Percentiles rank a stretch among this genome's conserved stretches.
These are phyloP conservation scores for Pilasporangium apinafurcum DNA, from an alignment of 352 stramenopile genomes.

Conservation along the genomic window DNA sequence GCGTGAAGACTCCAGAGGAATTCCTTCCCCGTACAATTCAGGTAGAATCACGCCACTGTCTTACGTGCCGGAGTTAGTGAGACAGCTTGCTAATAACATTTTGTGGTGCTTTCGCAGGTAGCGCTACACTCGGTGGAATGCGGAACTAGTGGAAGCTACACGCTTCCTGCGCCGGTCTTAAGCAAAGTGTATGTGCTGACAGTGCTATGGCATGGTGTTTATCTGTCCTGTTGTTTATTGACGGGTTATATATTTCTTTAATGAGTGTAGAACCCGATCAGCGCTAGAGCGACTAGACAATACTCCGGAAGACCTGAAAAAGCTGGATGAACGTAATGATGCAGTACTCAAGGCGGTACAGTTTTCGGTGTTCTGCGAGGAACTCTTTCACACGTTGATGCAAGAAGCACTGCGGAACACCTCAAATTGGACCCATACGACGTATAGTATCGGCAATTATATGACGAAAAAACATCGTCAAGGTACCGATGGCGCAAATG, in stretches of 20 bases:
- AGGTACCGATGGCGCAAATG: slow-evolving; percentile 28
- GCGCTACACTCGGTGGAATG: slow-evolving; percentile 27
- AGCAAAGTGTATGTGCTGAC: slow-evolving; percentile 30
- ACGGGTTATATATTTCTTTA: background rate
- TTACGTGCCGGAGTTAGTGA: background rate
- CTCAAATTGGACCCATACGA: slow-evolving; percentile 61
- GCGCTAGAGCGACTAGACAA: slow-evolving; percentile 55
- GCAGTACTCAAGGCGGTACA: slow-evolving; percentile 73
- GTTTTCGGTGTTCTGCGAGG: slow-evolving; percentile 85
- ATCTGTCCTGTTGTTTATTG: background rate
- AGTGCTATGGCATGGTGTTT: background rate
- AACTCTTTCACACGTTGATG: slow-evolving; percentile 82
- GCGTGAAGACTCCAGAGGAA: slow-evolving; percentile 70
- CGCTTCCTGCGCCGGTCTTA: slow-evolving; percentile 28
- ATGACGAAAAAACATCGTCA: slow-evolving; percentile 33
- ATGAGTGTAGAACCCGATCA: slow-evolving; percentile 30
- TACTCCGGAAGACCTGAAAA: slow-evolving; percentile 50
- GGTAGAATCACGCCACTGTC: slow-evolving; percentile 12
- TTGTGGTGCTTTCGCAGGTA: background rate
- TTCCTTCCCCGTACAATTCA: slow-evolving; percentile 74
- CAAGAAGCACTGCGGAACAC: slow-evolving; percentile 64
- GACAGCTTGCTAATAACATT: background rate
- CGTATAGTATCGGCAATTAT: slow-evolving; percentile 62
- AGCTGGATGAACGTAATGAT: slow-evolving; percentile 59
- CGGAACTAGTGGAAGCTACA: slow-evolving; percentile 26